Evolutionary conservation across 176 grass and related monocot genomes (phyloP).

Genomic region (Tuctoria greenei): DNA sequence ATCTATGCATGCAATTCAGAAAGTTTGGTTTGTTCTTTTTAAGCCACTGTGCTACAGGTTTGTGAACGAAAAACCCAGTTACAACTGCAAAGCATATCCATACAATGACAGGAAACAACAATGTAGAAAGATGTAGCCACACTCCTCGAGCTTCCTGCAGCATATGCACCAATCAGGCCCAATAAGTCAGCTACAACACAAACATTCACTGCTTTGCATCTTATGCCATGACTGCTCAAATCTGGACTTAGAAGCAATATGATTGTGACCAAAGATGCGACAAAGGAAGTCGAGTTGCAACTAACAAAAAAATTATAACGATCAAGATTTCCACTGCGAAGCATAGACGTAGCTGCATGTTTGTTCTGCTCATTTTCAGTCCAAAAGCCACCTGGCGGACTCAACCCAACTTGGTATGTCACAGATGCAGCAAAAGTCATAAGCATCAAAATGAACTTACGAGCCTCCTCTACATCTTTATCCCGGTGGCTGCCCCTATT

Average conservation of each 20-base stretch:
- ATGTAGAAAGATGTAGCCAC: slow-evolving; percentile 16
- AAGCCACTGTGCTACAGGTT: slow-evolving; percentile 19
- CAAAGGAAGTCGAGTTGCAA: slow-evolving; percentile 48
- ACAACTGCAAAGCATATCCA: slow-evolving; percentile 28
- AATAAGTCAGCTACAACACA: slow-evolving; percentile 38
- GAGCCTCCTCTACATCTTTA: slow-evolving; percentile 25
- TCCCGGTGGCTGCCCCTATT: not conserved
- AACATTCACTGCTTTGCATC: slow-evolving; percentile 24
- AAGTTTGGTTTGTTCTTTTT: not conserved
- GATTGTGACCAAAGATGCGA: slow-evolving; percentile 53
- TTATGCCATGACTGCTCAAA: slow-evolving; percentile 44
- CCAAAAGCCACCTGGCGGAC: slow-evolving; percentile 54
- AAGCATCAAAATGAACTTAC: slow-evolving; percentile 51
- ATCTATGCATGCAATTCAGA: accelerated
- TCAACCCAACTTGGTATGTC: slow-evolving; percentile 54
- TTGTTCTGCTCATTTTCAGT: slow-evolving; percentile 17
- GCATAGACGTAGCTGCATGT: slow-evolving; percentile 38
- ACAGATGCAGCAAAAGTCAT: slow-evolving; percentile 42
- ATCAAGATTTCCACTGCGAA: slow-evolving; percentile 1
- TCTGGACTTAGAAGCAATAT: slow-evolving; percentile 49
- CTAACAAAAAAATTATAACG: slow-evolving; percentile 31
- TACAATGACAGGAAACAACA: slow-evolving; percentile 21
- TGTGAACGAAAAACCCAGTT: not conserved
- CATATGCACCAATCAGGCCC: slow-evolving; percentile 33
- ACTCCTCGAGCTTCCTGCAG: slow-evolving; percentile 39